Evolutionary conservation across 176 grass and related monocot species (phyloP).

Genomic region (Eleusine indica): DNA sequence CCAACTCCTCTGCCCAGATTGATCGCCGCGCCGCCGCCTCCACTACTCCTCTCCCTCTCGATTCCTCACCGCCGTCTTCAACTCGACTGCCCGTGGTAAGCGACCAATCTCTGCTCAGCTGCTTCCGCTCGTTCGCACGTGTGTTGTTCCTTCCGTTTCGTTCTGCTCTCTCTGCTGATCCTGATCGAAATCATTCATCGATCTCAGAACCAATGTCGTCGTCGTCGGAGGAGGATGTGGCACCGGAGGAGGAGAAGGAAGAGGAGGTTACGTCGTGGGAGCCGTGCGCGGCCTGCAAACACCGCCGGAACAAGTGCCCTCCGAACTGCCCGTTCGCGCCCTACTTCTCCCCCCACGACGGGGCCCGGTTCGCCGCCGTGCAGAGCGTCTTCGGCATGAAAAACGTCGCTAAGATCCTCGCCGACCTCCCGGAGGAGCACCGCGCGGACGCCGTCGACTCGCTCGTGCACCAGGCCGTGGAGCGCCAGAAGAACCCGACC

Average conservation of each 20-base stretch:
- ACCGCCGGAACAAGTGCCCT: neutral
- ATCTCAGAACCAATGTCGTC: neutral
- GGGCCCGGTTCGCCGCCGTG: neutral
- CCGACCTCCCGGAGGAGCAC: neutral
- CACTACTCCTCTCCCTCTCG: neutral
- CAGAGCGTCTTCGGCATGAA: neutral
- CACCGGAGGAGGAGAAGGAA: too few relatives aligned
- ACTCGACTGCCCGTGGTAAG: neutral
- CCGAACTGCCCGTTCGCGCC: slow-evolving; percentile 85
- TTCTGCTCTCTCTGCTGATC: neutral
- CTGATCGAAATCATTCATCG: neutral
- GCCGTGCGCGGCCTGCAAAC: slow-evolving; percentile 10
- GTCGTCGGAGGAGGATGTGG: too few relatives aligned
- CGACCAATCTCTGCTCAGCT: neutral
- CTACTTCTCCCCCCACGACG: slow-evolving; percentile 66
- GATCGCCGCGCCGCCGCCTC: too few relatives aligned
- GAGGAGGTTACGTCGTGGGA: too few relatives aligned
- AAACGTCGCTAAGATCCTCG: neutral
- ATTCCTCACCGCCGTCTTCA: neutral
- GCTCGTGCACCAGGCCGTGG: neutral
- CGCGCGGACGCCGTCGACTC: neutral
- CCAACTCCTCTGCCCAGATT: too few relatives aligned
- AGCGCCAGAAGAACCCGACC: neutral
- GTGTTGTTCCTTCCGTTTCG: neutral
- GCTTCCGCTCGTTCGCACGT: too few relatives aligned